Conservation (phyloP, 2,329 filamentous ascomycete species). For the Phialocephala subalpina region DNA sequence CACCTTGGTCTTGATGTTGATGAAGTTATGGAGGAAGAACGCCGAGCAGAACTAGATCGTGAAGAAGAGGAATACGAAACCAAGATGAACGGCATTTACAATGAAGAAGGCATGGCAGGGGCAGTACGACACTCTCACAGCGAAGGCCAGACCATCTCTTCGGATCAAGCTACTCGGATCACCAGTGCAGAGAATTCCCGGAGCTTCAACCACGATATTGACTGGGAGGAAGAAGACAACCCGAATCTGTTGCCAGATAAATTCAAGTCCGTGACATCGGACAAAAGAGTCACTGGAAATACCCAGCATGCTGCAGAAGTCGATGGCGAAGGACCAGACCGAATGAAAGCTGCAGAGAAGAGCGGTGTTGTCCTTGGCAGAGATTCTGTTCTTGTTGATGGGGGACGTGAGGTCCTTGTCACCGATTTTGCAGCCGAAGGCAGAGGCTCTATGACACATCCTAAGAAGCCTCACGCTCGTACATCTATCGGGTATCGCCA, state of each 20-base stretch:
- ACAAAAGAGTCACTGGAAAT: constrained; percentile 67
- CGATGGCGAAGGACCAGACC: constrained; percentile 78
- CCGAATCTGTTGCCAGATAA: constrained; percentile 54
- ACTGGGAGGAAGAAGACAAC: constrained; percentile 45
- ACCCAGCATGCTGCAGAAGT: constrained; percentile 72
- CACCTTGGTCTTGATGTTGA: constrained; percentile 97
- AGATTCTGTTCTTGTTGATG: constrained; percentile 73
- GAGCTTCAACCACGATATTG: constrained; percentile 81
- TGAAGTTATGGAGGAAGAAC: constrained; percentile 82
- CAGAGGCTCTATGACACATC: constrained; percentile 63
- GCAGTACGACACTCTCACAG: constrained; percentile 15
- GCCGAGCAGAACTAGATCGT: constrained; percentile 70
- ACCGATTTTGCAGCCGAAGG: constrained; percentile 70
- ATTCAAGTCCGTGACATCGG: constrained; percentile 46
- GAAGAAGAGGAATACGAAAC: constrained; percentile 59
- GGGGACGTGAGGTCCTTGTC: constrained; percentile 76
- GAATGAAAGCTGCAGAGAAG: constrained; percentile 72
- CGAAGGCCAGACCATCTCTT: constrained; percentile 43
- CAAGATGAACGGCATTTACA: constrained; percentile 70
- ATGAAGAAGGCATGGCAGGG: constrained; percentile 52
- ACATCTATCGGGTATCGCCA: constrained; percentile 25
- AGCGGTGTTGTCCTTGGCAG: constrained; percentile 69
- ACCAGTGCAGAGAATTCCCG: constrained; percentile 59
- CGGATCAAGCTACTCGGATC: constrained; percentile 63
- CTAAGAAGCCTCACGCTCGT: constrained; percentile 52